phyloP scores from a whole-genome alignment of 805 yeast species.

The Cyberlindnera maclurae region DNA sequence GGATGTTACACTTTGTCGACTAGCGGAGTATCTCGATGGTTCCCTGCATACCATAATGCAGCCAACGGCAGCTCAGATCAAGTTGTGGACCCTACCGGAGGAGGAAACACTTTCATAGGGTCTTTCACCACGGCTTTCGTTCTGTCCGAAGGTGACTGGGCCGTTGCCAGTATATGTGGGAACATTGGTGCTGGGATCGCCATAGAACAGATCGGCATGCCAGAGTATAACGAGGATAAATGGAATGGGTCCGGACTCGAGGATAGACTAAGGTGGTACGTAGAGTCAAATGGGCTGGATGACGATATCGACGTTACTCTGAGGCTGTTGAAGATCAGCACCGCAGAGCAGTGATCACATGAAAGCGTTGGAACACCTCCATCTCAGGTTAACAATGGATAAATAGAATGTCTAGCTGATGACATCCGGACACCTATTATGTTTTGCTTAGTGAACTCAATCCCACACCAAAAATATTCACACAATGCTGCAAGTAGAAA shows the following conservation, averaged over 20 bases:
- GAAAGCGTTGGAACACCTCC: too few species aligned
- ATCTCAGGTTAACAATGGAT: too few species aligned
- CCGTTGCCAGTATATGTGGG: constrained; percentile 56
- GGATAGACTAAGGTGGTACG: constrained; percentile 39
- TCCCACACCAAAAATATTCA: too few species aligned
- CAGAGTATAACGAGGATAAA: constrained; percentile 32
- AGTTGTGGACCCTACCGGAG: constrained; percentile 90
- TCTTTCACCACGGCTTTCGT: constrained; percentile 62
- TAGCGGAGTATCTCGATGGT: constrained; percentile 31
- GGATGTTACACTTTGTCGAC: constrained; percentile 52
- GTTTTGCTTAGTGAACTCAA: too few species aligned
- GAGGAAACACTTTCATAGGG: constrained; percentile 87
- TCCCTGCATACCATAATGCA: constrained; percentile 67
- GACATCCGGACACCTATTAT: too few species aligned
- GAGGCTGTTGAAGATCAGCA: background rate
- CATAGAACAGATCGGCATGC: constrained; percentile 78
- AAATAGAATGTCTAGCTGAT: too few species aligned
- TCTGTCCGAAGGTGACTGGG: constrained; percentile 39
- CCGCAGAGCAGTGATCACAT: background rate
- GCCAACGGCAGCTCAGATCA: constrained; percentile 26
- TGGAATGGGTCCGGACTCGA: constrained; percentile 57
- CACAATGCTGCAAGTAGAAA: too few species aligned
- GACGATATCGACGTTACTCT: constrained; percentile 3
- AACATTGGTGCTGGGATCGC: constrained; percentile 73
- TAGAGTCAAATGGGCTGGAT: constrained; percentile 15